These are phyloP conservation scores for Coemansia sp. DNA, from an alignment of 192 early-diverging fungal species.

Conservation along the genomic window DNA sequence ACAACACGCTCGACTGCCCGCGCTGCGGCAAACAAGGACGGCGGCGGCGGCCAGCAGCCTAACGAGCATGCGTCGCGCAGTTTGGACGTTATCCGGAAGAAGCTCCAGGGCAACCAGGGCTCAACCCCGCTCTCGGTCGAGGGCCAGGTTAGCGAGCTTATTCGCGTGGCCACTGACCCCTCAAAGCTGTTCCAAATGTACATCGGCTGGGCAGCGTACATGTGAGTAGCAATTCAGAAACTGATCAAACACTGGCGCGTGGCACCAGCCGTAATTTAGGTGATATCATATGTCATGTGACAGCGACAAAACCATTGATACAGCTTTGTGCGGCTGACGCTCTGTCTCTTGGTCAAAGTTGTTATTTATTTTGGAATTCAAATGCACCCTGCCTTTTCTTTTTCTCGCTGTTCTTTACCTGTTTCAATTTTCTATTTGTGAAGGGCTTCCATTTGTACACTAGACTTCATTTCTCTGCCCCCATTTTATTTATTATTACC, in stretches of 20 bases:
- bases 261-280: too few species aligned
- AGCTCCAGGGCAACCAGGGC: slow-evolving; percentile 65
- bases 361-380: too few species aligned
- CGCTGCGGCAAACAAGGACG: slow-evolving; percentile 18
- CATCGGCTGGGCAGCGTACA: slow-evolving; percentile 66
- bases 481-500: neutral
- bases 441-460: too few species aligned
- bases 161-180: slow-evolving; percentile 68
- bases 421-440: too few species aligned
- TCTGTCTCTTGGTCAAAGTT: too few species aligned
- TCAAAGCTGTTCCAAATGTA: slow-evolving; percentile 83
- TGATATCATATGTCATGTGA: too few species aligned
- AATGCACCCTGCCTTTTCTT: too few species aligned
- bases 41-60: slow-evolving; percentile 17
- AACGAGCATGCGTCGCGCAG: slow-evolving; percentile 66
- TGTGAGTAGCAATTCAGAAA: too few species aligned
- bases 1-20: slow-evolving; percentile 33
- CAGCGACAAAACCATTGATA: too few species aligned
- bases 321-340: too few species aligned
- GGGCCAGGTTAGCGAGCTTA: slow-evolving; percentile 81
- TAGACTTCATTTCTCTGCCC: neutral
- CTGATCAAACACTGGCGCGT: too few species aligned
- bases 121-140: slow-evolving; percentile 63
- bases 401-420: too few species aligned
- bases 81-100: slow-evolving; percentile 62